phyloP scores from a whole-genome alignment of 2,329 filamentous ascomycete species.

The Trichoderma sp. region DNA sequence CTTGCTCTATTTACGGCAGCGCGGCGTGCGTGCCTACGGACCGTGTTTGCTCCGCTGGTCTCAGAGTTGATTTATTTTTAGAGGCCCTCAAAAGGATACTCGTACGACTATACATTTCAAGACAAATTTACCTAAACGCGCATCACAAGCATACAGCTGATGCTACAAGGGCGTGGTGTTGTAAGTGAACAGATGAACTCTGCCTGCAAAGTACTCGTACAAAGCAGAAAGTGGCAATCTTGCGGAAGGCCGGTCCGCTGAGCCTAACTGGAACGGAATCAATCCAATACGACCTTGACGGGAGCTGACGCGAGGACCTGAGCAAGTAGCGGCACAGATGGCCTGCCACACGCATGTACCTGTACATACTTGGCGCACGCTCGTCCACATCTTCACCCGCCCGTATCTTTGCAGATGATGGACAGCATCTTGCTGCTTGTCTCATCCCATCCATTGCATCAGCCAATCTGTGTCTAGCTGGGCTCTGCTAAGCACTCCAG shows the following conservation, averaged over 20 bases:
- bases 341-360: background rate
- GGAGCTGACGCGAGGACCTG: background rate
- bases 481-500: background rate
- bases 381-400: background rate
- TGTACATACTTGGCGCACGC: background rate
- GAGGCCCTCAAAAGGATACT: background rate
- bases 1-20: conserved; percentile 12
- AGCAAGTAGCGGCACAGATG: background rate
- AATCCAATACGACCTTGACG: background rate
- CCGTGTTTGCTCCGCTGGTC: background rate
- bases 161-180: background rate
- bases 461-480: background rate
- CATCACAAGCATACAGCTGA: background rate
- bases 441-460: background rate
- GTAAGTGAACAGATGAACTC: background rate
- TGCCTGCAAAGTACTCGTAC: background rate
- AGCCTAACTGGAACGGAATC: conserved; percentile 1
- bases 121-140: background rate
- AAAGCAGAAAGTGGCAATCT: background rate
- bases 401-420: background rate
- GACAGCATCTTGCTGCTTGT: background rate
- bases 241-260: conserved; percentile 14
- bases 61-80: background rate
- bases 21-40: background rate
- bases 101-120: background rate